These are phyloP conservation scores for Pleurotus ostreatus DNA, from an alignment of 768 basidiomycete species.

Conservation along the genomic window DNA sequence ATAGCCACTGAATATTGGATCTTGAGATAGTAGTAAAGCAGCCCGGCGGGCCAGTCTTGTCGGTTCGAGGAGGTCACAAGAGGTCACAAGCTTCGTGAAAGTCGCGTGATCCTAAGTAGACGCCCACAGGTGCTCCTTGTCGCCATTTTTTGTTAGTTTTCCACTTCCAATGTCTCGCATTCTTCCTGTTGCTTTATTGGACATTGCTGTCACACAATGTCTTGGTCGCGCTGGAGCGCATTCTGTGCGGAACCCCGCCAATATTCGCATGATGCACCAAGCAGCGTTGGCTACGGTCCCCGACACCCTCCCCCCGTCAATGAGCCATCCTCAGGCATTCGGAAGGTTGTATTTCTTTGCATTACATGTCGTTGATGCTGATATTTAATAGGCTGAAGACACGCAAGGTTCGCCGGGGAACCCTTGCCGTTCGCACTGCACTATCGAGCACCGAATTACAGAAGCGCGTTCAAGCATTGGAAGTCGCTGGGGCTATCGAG, in stretches of 20 bases:
- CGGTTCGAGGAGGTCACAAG: no score
- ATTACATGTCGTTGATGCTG: neutral
- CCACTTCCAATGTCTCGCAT: no score
- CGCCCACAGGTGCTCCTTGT: no score
- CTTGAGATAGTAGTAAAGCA: no score
- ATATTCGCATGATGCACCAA: slow-evolving; percentile 6
- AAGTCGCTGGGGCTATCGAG: slow-evolving; percentile 29
- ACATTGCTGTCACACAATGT: neutral
- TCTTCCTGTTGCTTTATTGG: slow-evolving; percentile 1
- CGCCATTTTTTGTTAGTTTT: no score
- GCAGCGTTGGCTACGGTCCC: neutral
- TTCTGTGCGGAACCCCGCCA: neutral
- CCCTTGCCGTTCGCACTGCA: slow-evolving; percentile 1
- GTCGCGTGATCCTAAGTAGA: no score
- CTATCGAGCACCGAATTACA: slow-evolving; percentile 24
- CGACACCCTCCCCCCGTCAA: neutral
- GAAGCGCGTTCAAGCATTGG: slow-evolving; percentile 30
- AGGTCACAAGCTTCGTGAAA: no score
- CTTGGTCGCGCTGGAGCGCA: neutral
- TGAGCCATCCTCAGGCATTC: neutral
- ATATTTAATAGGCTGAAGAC: neutral
- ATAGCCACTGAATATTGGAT: no score
- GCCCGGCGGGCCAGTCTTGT: no score
- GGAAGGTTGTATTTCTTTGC: slow-evolving; percentile 2
- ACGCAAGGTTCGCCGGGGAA: neutral